A percentile compares a stretch with the other conserved stretches of the same genome.
These are phyloP conservation scores for Pseudoscleropodium purum DNA, from an alignment of 225 moss, liverwort and hornwort species.

Conservation along the genomic window DNA sequence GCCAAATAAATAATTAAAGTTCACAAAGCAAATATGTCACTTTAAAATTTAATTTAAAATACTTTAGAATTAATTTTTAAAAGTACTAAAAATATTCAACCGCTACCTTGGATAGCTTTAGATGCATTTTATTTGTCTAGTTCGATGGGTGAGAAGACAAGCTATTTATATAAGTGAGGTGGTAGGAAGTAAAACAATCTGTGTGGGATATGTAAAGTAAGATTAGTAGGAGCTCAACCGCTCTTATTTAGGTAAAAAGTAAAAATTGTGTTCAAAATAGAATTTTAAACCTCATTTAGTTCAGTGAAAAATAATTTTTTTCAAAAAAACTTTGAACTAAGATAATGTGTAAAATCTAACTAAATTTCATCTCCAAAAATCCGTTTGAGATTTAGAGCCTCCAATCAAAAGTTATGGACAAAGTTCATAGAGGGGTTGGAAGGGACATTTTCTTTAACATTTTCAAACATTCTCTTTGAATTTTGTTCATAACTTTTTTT, in stretches of 20 bases:
- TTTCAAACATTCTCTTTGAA: too few species aligned
- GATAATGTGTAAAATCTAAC: fast-evolving
- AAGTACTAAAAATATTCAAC: fast-evolving
- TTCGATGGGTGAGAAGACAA: fast-evolving
- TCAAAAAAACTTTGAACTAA: too few species aligned
- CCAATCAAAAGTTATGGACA: background rate
- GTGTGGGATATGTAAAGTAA: too few species aligned
- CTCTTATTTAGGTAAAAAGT: background rate
- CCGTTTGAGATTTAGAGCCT: background rate
- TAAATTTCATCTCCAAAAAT: background rate
- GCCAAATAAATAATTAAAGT: background rate
- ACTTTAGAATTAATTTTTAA: background rate
- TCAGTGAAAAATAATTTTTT: too few species aligned
- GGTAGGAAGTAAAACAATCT: background rate
- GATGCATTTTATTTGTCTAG: fast-evolving
- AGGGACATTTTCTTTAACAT: background rate
- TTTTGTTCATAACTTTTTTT: background rate
- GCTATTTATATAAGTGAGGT: background rate
- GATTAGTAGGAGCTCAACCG: too few species aligned
- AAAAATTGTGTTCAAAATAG: background rate
- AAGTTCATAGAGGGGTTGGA: fast-evolving
- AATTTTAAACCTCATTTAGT: background rate
- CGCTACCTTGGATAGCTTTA: fast-evolving
- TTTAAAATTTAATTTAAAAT: background rate
- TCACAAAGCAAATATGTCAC: fast-evolving